Conservation (phyloP, 345 rosid genomes). For the Linum trigynum region DNA sequence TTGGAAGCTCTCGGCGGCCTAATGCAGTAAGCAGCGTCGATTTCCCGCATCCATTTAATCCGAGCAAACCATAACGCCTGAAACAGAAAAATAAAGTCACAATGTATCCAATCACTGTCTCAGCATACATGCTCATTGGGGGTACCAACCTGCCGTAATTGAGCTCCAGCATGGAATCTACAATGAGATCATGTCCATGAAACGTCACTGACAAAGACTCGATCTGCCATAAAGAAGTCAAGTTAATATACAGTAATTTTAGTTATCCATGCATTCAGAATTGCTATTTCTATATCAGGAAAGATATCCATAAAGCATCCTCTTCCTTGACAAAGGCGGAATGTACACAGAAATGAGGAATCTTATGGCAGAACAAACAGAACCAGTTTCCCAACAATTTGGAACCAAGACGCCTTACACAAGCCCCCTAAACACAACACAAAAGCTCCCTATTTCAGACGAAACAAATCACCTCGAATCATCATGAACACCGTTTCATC, state of each 20-base stretch:
- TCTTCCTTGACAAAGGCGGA: constrained; percentile 2
- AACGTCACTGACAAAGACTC: constrained; percentile 93
- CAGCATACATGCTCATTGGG: background rate
- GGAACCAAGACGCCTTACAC: too few relatives aligned
- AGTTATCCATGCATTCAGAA: background rate
- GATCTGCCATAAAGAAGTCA: constrained; percentile 46
- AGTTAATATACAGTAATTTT: background rate
- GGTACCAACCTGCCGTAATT: constrained; percentile 74
- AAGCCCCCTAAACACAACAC: too few relatives aligned
- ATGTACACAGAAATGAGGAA: constrained; percentile 7
- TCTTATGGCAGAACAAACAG: constrained; percentile 10
- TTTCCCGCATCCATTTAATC: constrained; percentile 96
- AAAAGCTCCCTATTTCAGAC: too few relatives aligned
- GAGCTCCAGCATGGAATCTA: constrained; percentile 89
- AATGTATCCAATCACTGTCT: background rate
- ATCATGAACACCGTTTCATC: too few relatives aligned
- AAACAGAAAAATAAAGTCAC: background rate
- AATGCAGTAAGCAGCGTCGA: constrained; percentile 84
- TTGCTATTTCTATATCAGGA: background rate
- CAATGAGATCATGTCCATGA: constrained; percentile 92
- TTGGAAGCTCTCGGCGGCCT: constrained; percentile 82
- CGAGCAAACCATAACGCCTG: constrained; percentile 95
- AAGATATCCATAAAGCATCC: background rate
- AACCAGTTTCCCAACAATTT: constrained; percentile 8
- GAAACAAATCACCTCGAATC: too few relatives aligned